These are phyloP conservation scores for Vaccinium macrocarpon DNA, from an alignment of 148 eudicot species.

Conservation along the genomic window DNA sequence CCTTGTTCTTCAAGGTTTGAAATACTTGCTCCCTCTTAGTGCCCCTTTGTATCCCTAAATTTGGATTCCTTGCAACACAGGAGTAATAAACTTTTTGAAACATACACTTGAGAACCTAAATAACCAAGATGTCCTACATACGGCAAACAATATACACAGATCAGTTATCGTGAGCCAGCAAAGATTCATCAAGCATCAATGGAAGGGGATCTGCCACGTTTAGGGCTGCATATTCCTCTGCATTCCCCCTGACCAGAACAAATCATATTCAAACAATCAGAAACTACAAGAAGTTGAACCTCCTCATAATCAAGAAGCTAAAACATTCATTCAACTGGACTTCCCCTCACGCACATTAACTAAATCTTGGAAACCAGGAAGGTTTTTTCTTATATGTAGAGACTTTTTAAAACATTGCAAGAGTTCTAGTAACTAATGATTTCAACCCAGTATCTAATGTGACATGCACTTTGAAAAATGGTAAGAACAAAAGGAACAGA, in stretches of 20 bases:
- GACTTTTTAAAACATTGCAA: not conserved
- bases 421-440: not conserved
- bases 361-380: not conserved
- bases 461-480: not conserved
- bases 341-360: not conserved
- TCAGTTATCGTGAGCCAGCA: conserved; percentile 3
- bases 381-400: not conserved
- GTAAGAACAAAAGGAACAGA: not conserved
- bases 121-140: not conserved
- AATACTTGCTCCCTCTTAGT: not conserved
- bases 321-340: not conserved
- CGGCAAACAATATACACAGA: not conserved
- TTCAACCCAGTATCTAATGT: not conserved
- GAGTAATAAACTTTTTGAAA: not conserved
- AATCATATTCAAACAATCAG: conserved; percentile 14
- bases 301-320: not conserved
- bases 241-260: conserved; percentile 74
- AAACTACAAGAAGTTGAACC: not conserved
- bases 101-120: not conserved
- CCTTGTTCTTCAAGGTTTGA: not conserved
- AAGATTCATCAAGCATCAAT: conserved; percentile 62
- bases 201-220: conserved; percentile 97
- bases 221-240: conserved; percentile 88
- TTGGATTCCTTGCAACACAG: not conserved
- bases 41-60: not conserved